Conservation (phyloP, 148 eudicot species). For the Dianthus caryophyllus region DNA sequence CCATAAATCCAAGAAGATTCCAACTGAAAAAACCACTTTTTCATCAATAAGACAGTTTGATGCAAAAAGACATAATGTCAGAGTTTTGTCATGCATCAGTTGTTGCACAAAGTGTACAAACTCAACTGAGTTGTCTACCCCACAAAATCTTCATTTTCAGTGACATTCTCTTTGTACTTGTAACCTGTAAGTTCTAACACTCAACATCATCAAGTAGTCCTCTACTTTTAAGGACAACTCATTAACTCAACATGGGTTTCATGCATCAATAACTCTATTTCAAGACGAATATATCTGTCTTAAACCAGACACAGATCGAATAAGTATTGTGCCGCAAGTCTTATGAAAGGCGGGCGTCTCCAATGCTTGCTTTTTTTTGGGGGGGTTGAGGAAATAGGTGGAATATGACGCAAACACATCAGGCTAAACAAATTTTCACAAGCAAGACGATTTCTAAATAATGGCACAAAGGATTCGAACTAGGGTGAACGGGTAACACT, state of each 20-base stretch:
- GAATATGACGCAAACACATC: not conserved
- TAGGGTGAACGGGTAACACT: slow-evolving; percentile 1
- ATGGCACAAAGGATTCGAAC: slow-evolving; percentile 8
- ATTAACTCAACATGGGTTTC: not conserved
- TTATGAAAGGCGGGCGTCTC: too few relatives aligned
- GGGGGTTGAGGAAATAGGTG: not conserved
- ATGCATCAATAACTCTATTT: not conserved
- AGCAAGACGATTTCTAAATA: slow-evolving; percentile 9
- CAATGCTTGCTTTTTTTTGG: too few relatives aligned
- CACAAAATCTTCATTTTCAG: slow-evolving; percentile 6
- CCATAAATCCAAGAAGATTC: too few relatives aligned
- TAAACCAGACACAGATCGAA: too few relatives aligned
- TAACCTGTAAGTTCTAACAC: not conserved
- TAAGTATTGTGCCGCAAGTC: too few relatives aligned
- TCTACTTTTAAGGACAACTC: not conserved
- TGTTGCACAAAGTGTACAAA: not conserved
- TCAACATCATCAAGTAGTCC: not conserved
- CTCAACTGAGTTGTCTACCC: not conserved
- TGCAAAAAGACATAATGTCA: not conserved
- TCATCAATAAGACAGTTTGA: too few relatives aligned
- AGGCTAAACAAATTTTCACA: too few relatives aligned
- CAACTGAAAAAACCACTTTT: too few relatives aligned
- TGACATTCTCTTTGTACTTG: not conserved
- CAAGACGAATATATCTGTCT: too few relatives aligned
- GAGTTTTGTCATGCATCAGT: not conserved